These are phyloP conservation scores for Porpolomopsis calyptriformis DNA, from an alignment of 768 basidiomycete species.

Conservation along the genomic window DNA sequence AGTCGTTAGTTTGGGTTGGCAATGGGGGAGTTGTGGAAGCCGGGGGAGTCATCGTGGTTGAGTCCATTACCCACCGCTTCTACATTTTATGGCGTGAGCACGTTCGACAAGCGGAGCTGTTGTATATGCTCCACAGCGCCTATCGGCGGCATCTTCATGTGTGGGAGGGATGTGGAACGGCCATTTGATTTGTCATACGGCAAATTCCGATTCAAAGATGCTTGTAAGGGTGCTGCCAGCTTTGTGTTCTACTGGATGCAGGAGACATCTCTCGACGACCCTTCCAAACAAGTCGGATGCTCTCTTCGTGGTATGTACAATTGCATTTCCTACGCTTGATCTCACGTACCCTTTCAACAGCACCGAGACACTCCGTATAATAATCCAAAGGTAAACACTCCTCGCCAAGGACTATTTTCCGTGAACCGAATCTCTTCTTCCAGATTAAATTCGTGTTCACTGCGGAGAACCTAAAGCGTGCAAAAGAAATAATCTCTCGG, in stretches of 20 bases:
- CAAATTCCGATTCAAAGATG: too few species aligned
- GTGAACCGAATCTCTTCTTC: slow-evolving; percentile 1
- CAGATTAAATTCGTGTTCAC: slow-evolving; percentile 89
- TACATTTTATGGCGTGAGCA: too few species aligned
- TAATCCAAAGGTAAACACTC: slow-evolving; percentile 63
- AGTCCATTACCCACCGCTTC: too few species aligned
- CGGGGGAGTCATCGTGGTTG: too few species aligned
- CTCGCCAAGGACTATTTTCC: not conserved
- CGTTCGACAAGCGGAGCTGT: too few species aligned
- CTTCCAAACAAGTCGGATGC: slow-evolving; percentile 59
- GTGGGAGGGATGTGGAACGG: too few species aligned
- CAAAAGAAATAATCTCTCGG: slow-evolving; percentile 79
- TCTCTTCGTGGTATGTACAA: slow-evolving; percentile 66
- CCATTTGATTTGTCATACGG: too few species aligned
- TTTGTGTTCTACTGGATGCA: slow-evolving; percentile 13
- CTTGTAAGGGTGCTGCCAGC: too few species aligned
- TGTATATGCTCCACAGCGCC: too few species aligned
- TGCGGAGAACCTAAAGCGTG: slow-evolving; percentile 71
- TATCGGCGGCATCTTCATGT: too few species aligned
- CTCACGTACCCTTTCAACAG: slow-evolving; percentile 31
- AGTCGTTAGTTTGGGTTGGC: too few species aligned
- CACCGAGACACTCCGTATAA: slow-evolving; percentile 94
- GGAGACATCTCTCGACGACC: slow-evolving; percentile 34
- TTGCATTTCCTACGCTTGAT: slow-evolving; percentile 4
- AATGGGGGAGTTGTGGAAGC: too few species aligned